Percentiles rank a stretch among this genome's conserved stretches.
Evolutionary conservation across 306 rosid species (phyloP).

Genomic region (Cajanus cajan): DNA sequence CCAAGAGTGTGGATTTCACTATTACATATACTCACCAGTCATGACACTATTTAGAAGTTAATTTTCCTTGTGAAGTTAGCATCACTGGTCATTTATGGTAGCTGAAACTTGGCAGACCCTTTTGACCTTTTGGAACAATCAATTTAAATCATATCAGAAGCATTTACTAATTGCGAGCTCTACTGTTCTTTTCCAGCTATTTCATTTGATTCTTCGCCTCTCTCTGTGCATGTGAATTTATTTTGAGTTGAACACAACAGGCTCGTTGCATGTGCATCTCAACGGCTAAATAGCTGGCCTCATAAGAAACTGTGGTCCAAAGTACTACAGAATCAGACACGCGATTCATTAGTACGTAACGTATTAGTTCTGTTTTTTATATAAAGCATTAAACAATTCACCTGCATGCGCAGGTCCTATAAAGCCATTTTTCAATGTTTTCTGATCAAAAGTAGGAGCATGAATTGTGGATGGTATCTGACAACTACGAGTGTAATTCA

Average conservation of each 20-base stretch:
- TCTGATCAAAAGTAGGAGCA: neutral
- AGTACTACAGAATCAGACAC: neutral
- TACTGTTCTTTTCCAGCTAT: neutral
- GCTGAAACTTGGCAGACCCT: neutral
- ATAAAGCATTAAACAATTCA: neutral
- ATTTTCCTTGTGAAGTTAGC: neutral
- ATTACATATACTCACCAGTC: neutral
- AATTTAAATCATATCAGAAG: neutral
- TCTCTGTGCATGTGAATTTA: neutral
- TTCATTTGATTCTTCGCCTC: neutral
- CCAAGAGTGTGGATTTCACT: neutral
- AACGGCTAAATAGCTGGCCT: constrained; percentile 30
- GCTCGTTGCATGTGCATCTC: constrained; percentile 11
- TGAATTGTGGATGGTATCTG: neutral
- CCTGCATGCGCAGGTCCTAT: neutral
- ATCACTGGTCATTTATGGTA: neutral
- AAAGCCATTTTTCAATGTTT: neutral
- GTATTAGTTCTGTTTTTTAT: neutral
- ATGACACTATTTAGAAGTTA: neutral
- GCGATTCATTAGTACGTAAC: neutral
- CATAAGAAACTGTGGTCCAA: constrained; percentile 9
- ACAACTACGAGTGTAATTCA: neutral
- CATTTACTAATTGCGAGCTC: neutral
- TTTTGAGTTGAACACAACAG: neutral
- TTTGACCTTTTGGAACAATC: neutral